Evolutionary conservation across 768 basidiomycete species (phyloP), one percentile per base, ranked within the genome.

Genomic region (Pholiota molesta): DNA sequence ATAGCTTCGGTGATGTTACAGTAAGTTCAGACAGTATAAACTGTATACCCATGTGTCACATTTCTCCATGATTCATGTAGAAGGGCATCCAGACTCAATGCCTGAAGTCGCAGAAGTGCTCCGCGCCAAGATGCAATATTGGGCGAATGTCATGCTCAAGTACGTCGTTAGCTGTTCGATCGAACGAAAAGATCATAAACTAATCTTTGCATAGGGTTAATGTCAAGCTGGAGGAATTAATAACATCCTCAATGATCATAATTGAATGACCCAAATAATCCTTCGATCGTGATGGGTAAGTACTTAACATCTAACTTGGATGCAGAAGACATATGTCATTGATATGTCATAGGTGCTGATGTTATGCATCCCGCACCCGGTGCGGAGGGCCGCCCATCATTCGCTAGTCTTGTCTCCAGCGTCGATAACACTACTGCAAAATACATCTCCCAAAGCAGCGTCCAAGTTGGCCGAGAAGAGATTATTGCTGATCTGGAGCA

Each of bases 141-240:
- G 83, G 71, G 91, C 90, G 0, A 95, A 94, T 63, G 88, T 94
- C 0, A 86, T 86, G 68, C 71, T 94, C 11, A 94, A 94, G 92
- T 92, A 64, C 52, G 86, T 74, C 6, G 39, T 35, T 9, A 29
- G 23, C 17, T 42, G 14, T 26, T 3, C 5, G 16, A 19, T 26
- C 26, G 26, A 26, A 26, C 26, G 26, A 2, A 7, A 21, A 11
- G 51, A 49, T 8, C 52, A 28, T 44, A n/a, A 51, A 35, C 17
- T 29, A 56, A 42, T n/a, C 31, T 21, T 10, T 26, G 45, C 37
- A 17, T 59, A 94, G 92, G 70, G 80, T 94, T 59, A 94, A 94
- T 60, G 91, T 89, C 3, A 94, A 94, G 71, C 81, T 94, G 92
- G 92, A 4, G 93, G 93, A 0, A 87, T 94, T 70, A 94, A 95